A percentile compares a stretch with the other conserved stretches of the same genome.
Evolutionary conservation across 179 eudicot species (phyloP).

Genomic region (Sideroxylon spinosum): DNA sequence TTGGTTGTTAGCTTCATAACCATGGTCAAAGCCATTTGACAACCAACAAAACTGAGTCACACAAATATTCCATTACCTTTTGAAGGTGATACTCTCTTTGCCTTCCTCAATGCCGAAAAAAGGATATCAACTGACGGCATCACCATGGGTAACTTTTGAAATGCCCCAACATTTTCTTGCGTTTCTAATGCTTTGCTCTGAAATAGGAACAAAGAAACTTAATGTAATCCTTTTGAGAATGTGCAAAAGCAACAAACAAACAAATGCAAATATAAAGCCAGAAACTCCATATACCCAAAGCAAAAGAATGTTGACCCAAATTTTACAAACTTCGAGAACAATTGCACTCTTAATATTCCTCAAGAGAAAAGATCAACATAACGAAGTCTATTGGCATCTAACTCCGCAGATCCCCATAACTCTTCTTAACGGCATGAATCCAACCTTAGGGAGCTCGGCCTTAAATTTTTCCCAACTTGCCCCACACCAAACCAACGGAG

Average conservation of each 20-base stretch:
- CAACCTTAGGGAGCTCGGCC: no score
- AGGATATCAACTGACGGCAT: constrained; percentile 86
- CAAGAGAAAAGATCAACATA: background rate
- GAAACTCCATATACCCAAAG: background rate
- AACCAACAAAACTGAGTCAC: background rate
- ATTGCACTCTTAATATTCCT: background rate
- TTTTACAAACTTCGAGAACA: background rate
- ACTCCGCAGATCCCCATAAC: background rate
- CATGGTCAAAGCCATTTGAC: constrained; percentile 7
- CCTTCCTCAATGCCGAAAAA: constrained; percentile 72
- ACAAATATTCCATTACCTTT: constrained; percentile 48
- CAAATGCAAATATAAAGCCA: constrained; percentile 7
- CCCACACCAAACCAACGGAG: no score
- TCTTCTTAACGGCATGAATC: no score
- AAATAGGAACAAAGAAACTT: constrained; percentile 24
- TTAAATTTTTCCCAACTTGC: no score
- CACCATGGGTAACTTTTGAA: constrained; percentile 93
- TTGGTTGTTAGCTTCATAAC: constrained; percentile 1
- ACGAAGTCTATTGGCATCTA: background rate
- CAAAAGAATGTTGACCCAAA: background rate
- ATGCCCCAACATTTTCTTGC: constrained; percentile 68
- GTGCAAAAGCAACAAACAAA: background rate
- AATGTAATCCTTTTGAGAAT: background rate
- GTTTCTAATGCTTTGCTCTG: constrained; percentile 40
- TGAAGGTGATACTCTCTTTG: constrained; percentile 75